Evolutionary conservation across 75 land plant species (phyloP).

Genomic region (Pinus albicaulis): DNA sequence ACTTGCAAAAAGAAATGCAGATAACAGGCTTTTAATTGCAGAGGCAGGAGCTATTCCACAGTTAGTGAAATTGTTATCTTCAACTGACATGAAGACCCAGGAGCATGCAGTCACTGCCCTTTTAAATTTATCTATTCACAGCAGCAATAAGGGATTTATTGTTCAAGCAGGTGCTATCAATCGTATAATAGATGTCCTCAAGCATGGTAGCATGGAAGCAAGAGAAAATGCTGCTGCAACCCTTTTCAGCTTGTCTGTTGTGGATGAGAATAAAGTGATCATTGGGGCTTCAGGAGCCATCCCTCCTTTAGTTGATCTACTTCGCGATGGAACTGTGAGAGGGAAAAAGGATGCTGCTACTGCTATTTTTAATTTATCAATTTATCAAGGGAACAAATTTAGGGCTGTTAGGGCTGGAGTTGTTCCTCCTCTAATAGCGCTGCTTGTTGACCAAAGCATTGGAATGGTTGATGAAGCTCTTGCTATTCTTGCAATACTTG

Average conservation of each 20-base stretch:
- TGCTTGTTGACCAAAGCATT: constrained; percentile 60
- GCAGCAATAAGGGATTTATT: constrained; percentile 72
- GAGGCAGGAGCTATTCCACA: constrained; percentile 86
- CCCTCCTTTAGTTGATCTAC: constrained; percentile 71
- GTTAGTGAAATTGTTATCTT: constrained; percentile 57
- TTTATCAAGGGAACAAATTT: constrained; percentile 84
- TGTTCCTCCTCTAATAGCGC: constrained; percentile 60
- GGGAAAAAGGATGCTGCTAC: constrained; percentile 97
- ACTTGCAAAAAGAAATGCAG: constrained; percentile 71
- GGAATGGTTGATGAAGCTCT: constrained; percentile 93
- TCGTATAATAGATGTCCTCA: constrained; percentile 75
- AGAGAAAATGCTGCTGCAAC: constrained; percentile 98
- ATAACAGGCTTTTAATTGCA: constrained; percentile 77
- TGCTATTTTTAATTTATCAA: constrained; percentile 79
- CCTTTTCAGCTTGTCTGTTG: constrained; percentile 82
- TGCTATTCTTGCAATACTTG: constrained; percentile 77
- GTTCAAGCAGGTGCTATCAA: constrained; percentile 77
- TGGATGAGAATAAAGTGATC: constrained; percentile 74
- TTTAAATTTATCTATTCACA: constrained; percentile 81
- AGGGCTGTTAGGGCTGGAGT: constrained; percentile 78
- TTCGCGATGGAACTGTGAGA: constrained; percentile 69
- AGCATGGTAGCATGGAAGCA: constrained; percentile 80
- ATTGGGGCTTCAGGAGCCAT: constrained; percentile 87
- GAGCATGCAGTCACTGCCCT: constrained; percentile 95
- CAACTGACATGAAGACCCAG: constrained; percentile 61